phyloP scores from a whole-genome alignment of 768 basidiomycete species.

The Termitomyces sp. region DNA sequence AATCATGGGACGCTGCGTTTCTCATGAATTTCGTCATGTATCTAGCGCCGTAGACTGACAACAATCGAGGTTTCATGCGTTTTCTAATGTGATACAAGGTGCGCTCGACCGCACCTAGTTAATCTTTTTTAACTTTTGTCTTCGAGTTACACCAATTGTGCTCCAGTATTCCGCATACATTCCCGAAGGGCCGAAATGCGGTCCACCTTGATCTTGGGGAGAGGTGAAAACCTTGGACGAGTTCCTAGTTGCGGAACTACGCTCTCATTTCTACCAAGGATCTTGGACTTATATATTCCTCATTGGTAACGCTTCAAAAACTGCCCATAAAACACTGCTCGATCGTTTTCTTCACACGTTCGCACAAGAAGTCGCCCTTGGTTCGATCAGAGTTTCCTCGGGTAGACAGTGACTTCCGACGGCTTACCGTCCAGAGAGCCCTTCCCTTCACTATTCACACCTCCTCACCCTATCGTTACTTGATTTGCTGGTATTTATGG shows the following conservation, averaged over 20 bases:
- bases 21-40: not conserved
- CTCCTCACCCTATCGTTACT: not conserved
- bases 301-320: not conserved
- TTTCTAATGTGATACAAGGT: not conserved
- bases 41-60: not conserved
- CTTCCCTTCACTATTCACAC: not conserved
- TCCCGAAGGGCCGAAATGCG: not conserved
- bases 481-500: conserved; percentile 9
- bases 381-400: no score
- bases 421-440: no score
- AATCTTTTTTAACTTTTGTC: not conserved
- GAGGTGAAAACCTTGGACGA: not conserved
- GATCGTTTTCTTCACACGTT: no score
- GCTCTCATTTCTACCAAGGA: not conserved
- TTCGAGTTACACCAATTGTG: not conserved
- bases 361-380: no score
- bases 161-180: not conserved
- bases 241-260: not conserved
- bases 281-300: no score
- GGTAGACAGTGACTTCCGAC: not conserved
- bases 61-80: not conserved
- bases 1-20: not conserved
- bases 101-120: not conserved
- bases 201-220: not conserved
- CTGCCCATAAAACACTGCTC: not conserved